phyloP scores from a whole-genome alignment of 2,329 filamentous ascomycete genomes.

The Botrytis paeoniae region DNA sequence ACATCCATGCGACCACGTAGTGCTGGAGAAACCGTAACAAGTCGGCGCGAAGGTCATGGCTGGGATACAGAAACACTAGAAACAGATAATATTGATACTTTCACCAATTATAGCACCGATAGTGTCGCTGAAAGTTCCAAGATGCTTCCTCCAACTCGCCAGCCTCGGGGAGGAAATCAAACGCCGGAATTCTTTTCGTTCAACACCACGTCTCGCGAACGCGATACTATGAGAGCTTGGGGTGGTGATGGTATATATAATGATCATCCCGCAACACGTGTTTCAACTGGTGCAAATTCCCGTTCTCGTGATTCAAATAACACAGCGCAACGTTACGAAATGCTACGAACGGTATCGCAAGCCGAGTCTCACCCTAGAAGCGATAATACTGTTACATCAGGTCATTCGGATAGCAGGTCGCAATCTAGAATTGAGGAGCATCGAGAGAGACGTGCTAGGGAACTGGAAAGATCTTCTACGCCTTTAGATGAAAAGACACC shows the following conservation, averaged over 20 bases:
- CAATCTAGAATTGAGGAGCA: slow-evolving; percentile 13
- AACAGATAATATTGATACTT: slow-evolving; percentile 33
- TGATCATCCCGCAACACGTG: slow-evolving; percentile 22
- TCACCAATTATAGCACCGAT: slow-evolving; percentile 28
- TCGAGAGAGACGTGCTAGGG: background rate
- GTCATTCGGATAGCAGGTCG: background rate
- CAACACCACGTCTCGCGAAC: slow-evolving; percentile 12
- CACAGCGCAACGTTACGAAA: slow-evolving; percentile 23
- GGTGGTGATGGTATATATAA: slow-evolving; percentile 33
- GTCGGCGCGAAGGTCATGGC: slow-evolving; percentile 37
- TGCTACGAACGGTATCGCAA: slow-evolving; percentile 23
- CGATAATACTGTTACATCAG: slow-evolving; percentile 25
- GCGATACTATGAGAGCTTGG: slow-evolving; percentile 26
- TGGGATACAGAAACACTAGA: slow-evolving; percentile 36
- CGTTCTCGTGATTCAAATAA: background rate
- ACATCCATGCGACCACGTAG: slow-evolving; percentile 34
- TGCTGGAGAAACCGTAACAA: slow-evolving; percentile 38
- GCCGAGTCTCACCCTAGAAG: slow-evolving; percentile 24
- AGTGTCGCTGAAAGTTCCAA: slow-evolving; percentile 24
- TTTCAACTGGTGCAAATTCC: slow-evolving; percentile 23
- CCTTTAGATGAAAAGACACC: slow-evolving; percentile 14
- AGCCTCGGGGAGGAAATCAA: slow-evolving; percentile 22
- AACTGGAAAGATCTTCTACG: slow-evolving; percentile 20
- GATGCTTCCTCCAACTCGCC: slow-evolving; percentile 18
- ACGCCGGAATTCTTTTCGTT: slow-evolving; percentile 33